These are phyloP conservation scores for Fusarium bulbicola DNA, from an alignment of 2,329 filamentous ascomycete genomes.

Conservation along the genomic window DNA sequence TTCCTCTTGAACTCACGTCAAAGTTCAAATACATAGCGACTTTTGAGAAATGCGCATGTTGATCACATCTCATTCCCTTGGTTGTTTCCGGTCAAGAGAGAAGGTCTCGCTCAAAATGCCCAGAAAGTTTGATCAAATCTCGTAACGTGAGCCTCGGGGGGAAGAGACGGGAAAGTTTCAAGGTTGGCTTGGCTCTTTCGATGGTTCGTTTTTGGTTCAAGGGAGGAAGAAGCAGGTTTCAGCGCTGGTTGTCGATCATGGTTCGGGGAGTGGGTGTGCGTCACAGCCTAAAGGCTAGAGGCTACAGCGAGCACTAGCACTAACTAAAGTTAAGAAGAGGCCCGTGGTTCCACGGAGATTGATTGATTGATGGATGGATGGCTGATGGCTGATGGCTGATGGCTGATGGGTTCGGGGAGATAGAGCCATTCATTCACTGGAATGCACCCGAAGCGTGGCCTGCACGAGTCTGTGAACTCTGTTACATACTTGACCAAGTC, in stretches of 20 bases:
- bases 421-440: constrained; percentile 8
- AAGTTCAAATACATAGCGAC: constrained; percentile 4
- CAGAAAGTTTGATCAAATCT: constrained; percentile 7
- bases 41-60: constrained; percentile 4
- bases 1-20: constrained; percentile 4
- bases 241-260: constrained; percentile 32
- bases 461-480: constrained; percentile 7
- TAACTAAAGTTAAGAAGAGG: neutral
- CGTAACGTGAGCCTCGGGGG: neutral
- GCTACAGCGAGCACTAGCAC: neutral
- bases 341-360: constrained; percentile 15
- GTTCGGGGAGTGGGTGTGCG: constrained; percentile 33
- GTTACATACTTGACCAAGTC: neutral
- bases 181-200: neutral
- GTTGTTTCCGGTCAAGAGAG: neutral
- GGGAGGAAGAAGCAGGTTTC: constrained; percentile 4
- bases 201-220: neutral
- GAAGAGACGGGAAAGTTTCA: neutral
- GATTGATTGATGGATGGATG: too few relatives aligned
- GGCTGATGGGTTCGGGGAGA: constrained; percentile 41
- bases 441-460: constrained; percentile 29
- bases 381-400: constrained; percentile 31
- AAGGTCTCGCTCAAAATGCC: neutral
- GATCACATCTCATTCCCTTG: constrained; percentile 14
- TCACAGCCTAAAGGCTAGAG: neutral